Conservation (phyloP, 2,329 filamentous ascomycete genomes). For the Microascus cirrosus region DNA sequence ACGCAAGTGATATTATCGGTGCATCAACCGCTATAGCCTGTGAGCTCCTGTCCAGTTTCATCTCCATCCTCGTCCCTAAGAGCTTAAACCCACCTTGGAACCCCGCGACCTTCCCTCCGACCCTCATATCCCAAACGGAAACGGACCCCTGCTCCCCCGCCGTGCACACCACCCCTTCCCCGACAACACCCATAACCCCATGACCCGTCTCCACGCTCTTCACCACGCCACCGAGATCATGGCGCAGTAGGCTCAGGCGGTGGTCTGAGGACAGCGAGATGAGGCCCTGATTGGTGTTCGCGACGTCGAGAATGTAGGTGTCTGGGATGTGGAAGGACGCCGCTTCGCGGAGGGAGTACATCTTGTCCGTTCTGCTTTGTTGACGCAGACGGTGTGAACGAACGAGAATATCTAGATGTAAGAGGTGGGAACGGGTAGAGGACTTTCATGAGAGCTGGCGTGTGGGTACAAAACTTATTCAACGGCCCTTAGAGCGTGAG, state of each 20-base stretch:
- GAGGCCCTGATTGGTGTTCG: slow-evolving; percentile 37
- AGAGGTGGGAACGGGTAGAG: no score
- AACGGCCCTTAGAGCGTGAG: no score
- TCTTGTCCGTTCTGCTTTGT: neutral
- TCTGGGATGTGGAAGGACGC: slow-evolving; percentile 17
- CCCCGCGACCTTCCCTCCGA: slow-evolving; percentile 25
- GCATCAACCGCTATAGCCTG: slow-evolving; percentile 25
- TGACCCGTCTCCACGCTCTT: slow-evolving; percentile 30
- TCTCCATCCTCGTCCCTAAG: neutral
- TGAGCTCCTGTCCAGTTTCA: neutral
- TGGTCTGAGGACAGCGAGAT: slow-evolving; percentile 61
- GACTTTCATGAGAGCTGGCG: no score
- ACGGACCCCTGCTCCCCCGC: slow-evolving; percentile 61
- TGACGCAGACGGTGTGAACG: neutral
- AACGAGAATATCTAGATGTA: no score
- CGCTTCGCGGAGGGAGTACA: neutral
- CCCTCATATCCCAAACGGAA: slow-evolving; percentile 53
- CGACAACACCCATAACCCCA: slow-evolving; percentile 35
- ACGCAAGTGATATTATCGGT: slow-evolving; percentile 55
- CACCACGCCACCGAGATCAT: slow-evolving; percentile 38
- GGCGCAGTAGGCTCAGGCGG: slow-evolving; percentile 54
- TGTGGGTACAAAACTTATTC: no score
- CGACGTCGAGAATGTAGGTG: slow-evolving; percentile 48
- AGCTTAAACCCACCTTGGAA: slow-evolving; percentile 28
- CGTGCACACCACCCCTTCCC: slow-evolving; percentile 48